These are phyloP conservation scores for Neonectria ditissima DNA, from an alignment of 2,329 filamentous ascomycete genomes.

Conservation along the genomic window DNA sequence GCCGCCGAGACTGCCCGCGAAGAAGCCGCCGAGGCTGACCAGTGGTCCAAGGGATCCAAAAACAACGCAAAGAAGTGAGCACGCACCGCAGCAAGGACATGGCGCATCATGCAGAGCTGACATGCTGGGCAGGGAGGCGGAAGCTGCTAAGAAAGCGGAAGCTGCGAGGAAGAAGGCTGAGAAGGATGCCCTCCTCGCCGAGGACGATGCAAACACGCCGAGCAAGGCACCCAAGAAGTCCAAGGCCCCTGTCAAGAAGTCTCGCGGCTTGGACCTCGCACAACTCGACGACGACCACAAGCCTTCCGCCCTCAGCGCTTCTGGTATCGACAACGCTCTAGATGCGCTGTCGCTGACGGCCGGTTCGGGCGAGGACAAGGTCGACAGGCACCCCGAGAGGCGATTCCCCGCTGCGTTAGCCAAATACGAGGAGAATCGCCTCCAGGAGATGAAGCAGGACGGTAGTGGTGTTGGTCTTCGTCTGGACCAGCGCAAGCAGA, in stretches of 20 bases:
- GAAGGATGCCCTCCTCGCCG: slow-evolving; percentile 82
- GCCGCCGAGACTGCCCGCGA: slow-evolving; percentile 76
- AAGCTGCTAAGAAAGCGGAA: slow-evolving; percentile 77
- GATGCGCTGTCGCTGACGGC: slow-evolving; percentile 80
- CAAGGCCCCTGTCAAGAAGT: slow-evolving; percentile 76
- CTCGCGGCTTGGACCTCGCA: slow-evolving; percentile 78
- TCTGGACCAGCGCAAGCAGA: slow-evolving; percentile 84
- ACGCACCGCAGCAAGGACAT: slow-evolving; percentile 3
- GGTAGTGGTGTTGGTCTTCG: slow-evolving; percentile 78
- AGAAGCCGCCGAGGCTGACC: slow-evolving; percentile 74
- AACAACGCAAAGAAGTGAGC: slow-evolving; percentile 86
- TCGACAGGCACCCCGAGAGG: slow-evolving; percentile 90
- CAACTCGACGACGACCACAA: slow-evolving; percentile 75
- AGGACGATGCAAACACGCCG: slow-evolving; percentile 78
- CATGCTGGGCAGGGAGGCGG: slow-evolving; percentile 49
- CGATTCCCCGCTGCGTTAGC: slow-evolving; percentile 88
- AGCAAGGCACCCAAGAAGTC: slow-evolving; percentile 74
- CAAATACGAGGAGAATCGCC: slow-evolving; percentile 82
- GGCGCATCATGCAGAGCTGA: slow-evolving; percentile 25
- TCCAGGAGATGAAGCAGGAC: slow-evolving; percentile 88
- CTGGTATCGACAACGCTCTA: slow-evolving; percentile 92
- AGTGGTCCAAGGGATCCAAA: slow-evolving; percentile 91
- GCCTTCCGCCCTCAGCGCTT: slow-evolving; percentile 76
- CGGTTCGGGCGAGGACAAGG: slow-evolving; percentile 69
- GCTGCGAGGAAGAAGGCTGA: slow-evolving; percentile 94